Evolutionary conservation across 768 basidiomycete genomes (phyloP), one percentile per base, ranked within the genome.

Genomic region (Tulasnella calospora): DNA sequence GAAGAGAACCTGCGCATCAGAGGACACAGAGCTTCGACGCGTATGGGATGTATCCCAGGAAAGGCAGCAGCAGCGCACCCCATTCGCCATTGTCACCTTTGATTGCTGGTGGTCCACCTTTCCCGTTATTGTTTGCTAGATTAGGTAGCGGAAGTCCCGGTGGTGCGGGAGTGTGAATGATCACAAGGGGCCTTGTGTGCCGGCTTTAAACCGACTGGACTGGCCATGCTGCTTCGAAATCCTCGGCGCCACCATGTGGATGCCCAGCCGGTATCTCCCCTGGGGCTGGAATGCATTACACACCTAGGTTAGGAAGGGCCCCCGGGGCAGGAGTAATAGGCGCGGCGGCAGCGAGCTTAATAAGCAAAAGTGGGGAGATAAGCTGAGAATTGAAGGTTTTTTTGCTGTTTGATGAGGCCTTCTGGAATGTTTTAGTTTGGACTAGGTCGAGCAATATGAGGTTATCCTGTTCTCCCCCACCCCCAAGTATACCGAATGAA

Each of bases 211-310:
- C 9, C n/a, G 40, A 82, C 82, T 36, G 83, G 82, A 55, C 82
- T 80, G 10, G 61, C 61, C 1, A 67, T 67, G 7, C 80, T 82
- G 33, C 81, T 83, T 47, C 82, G 85, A 30, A 81, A 83, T 30
- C 82, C 82, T 55, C 80, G 80, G 74, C 80, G 9, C 84, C 85
- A 36, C 83, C 83, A 0, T 10, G 35, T 6, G 79, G 77, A 71
- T 69, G 79, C 13, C 44, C 35, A 41, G 79, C 61, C 12, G 51
- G 76, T 7, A 78, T 76, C 30, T 76, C 78, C 1, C 71, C 74
- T 33, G 71, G 76, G 36, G 67, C 9, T 38, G 71, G 71, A 12
- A 71, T 70, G 76, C 76, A 70, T 77, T 38, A 78, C 41, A 70
- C 55, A 3, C 76, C 44, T 2, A 40, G 51, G 33, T 21, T 38